Base-by-base conservation (phyloP, 202 grass and related monocot genomes). In the Brachypodium distachyon region DNA sequence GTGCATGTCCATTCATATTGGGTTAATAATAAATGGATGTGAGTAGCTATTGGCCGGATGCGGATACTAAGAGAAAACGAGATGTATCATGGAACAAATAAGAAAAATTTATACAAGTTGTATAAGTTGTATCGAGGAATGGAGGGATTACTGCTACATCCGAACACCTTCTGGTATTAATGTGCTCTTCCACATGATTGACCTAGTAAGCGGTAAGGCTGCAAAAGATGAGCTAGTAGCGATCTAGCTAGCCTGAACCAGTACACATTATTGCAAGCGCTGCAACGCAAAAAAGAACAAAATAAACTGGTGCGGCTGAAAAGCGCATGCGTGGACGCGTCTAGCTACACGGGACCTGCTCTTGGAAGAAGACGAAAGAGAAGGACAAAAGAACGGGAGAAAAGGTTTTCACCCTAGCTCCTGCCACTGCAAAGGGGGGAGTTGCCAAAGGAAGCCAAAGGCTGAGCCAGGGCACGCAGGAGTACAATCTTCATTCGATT, bases 271-370 rank as follows among this genome's bases (percentile, higher is more conserved):
- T 38, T 61, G 39, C 16, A 34, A 40, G 31, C 17, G 42, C 14
- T 60, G 23, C n/a, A n/a, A n/a, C n/a, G n/a, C n/a, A n/a, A n/a
- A n/a, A n/a, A n/a, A n/a, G n/a, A n/a, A n/a, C n/a, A n/a, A n/a
- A n/a, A n/a, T n/a, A n/a, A n/a, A n/a, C n/a, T n/a, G n/a, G n/a
- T 18, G 69, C 46, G 12, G 14, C 56, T 44, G 74, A 70, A 61
- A 86, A 76, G 70, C 23, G 55, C 16, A 60, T 61, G 63, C 61
- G 9, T 61, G 70, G 69, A 55, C 12, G 67, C 29, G 37, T 70
- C 70, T 39, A 9, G 16, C 27, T 12, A 32, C 36, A 38, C 34
- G 57, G 49, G 16, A 43, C 60, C 31, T 39, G 14, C 27, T 53
- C 16, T 7, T 28, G 59, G 32, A 29, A 53, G 83, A 74, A 60